Conservation (phyloP, 2,329 filamentous ascomycete genomes). For the Alternaria sp. region DNA sequence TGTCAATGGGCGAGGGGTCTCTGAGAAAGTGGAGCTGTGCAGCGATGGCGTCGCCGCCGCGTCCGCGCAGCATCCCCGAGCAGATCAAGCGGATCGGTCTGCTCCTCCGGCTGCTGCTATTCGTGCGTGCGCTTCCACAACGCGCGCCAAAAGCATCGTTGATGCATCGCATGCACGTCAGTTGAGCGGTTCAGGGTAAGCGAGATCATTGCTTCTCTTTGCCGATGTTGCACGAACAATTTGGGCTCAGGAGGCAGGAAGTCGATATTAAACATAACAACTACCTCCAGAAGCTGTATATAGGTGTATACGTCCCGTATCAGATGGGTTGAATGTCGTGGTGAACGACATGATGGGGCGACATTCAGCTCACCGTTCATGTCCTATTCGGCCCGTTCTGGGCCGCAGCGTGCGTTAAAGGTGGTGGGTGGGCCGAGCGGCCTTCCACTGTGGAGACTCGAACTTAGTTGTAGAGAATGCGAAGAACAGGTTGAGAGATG, state of each 20-base stretch:
- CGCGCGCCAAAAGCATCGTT: constrained; percentile 3
- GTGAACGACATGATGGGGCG: neutral
- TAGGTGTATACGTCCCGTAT: neutral
- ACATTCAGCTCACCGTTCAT: neutral
- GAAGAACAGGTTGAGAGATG: neutral
- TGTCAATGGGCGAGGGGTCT: constrained; percentile 7
- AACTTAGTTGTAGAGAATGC: constrained; percentile 1
- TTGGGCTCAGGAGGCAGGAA: neutral
- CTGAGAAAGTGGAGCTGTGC: constrained; percentile 1
- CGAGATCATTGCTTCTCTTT: neutral
- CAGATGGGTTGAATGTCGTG: neutral
- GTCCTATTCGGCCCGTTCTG: neutral
- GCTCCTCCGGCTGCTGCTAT: neutral
- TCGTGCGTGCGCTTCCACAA: constrained; percentile 1
- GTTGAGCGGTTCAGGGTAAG: constrained; percentile 1
- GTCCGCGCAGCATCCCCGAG: constrained; percentile 12
- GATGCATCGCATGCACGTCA: constrained; percentile 1
- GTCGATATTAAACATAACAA: neutral
- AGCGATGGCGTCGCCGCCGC: constrained; percentile 6
- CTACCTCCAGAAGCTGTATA: neutral
- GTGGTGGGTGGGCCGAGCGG: constrained; percentile 3
- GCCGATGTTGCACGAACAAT: neutral
- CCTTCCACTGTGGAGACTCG: constrained; percentile 1
- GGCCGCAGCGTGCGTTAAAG: neutral
- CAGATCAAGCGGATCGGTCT: constrained; percentile 13